Conservation (phyloP, 495 filamentous ascomycete species). For the Neurospora sp. region DNA sequence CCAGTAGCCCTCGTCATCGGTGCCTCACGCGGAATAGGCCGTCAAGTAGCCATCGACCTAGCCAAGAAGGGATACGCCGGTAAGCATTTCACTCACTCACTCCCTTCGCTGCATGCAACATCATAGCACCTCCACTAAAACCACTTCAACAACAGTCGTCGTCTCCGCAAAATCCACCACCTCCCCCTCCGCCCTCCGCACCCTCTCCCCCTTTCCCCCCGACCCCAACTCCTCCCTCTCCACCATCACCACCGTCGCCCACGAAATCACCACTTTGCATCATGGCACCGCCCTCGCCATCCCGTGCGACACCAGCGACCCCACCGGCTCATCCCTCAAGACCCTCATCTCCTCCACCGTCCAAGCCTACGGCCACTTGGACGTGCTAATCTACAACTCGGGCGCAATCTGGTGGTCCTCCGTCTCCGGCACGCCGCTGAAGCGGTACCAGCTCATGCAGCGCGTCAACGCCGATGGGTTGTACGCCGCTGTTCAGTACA, state of each 20-base stretch:
- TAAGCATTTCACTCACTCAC: conserved; percentile 16
- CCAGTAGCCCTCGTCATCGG: conserved; percentile 60
- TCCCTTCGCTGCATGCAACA: neutral
- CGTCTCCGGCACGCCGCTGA: conserved; percentile 61
- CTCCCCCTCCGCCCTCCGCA: conserved; percentile 49
- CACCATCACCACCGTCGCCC: conserved; percentile 75
- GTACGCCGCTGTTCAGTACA: conserved; percentile 56
- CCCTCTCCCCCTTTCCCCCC: conserved; percentile 55
- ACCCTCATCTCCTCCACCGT: conserved; percentile 51
- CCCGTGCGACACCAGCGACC: conserved; percentile 59
- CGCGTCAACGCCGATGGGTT: conserved; percentile 68
- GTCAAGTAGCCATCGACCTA: conserved; percentile 68
- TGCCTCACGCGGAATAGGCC: conserved; percentile 67
- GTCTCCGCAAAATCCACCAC: conserved; percentile 73
- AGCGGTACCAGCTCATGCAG: conserved; percentile 77
- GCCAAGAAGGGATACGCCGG: conserved; percentile 62
- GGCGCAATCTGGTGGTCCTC: conserved; percentile 84
- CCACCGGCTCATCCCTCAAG: conserved; percentile 43
- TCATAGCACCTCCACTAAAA: neutral
- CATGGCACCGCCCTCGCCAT: conserved; percentile 57
- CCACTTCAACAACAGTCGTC: conserved; percentile 44
- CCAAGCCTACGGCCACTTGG: conserved; percentile 51
- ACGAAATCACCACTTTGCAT: conserved; percentile 56
- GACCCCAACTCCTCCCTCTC: conserved; percentile 71
- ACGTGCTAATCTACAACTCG: conserved; percentile 72